Base-by-base conservation (phyloP, 2,329 filamentous ascomycete genomes). In the Teratosphaeria destructans region DNA sequence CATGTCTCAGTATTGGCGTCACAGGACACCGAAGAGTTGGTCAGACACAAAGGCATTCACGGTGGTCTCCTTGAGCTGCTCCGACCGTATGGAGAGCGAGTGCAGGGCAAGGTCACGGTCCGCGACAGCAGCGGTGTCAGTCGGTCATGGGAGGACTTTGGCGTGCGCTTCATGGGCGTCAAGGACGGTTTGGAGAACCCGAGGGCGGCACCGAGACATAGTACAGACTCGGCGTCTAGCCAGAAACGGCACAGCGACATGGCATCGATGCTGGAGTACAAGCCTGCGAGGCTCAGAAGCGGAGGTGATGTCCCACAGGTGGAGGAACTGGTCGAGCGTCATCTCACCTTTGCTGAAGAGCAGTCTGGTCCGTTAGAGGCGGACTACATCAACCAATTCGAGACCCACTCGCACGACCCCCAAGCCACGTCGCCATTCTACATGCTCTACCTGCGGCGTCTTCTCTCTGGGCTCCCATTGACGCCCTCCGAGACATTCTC, bases 401-500 rank as follows among this genome's bases (percentile, higher is more conserved):
- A 67, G 37, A 14, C 53, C 11, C 60, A 61, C n/a, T 58, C 57
- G 0, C 32, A 57, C 2, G 61, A 67, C 34, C 56, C 64, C 5
- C 53, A 62, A 43, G 57, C 63, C 2, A 64, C 66, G 7, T 71
- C 70, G 47, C 82, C 86, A 0, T 91, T 95, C 72, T 95, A 95
- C 74, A 84, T 87, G 39, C 76, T 96, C 7, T 97, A 95, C 71
- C 75, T 99, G 54, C 85, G 90, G 34, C 85, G 92, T 56, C 73
- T 99, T 47, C 77, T 99, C 8, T 96, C 91, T 0, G 87, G 88
- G 14, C 78, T 93, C 49, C 84, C 89, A 1, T 77, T 95, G 53
- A 84, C 87, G 3, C 85, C 91, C 0, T 91, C 96, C 67, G 94
- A 99, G 75, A 94, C 94, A 0, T 96, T 97, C 74, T 84, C 88